These are phyloP conservation scores for Aspergillus mulundensis DNA, from an alignment of 495 filamentous ascomycete genomes.

Conservation along the genomic window DNA sequence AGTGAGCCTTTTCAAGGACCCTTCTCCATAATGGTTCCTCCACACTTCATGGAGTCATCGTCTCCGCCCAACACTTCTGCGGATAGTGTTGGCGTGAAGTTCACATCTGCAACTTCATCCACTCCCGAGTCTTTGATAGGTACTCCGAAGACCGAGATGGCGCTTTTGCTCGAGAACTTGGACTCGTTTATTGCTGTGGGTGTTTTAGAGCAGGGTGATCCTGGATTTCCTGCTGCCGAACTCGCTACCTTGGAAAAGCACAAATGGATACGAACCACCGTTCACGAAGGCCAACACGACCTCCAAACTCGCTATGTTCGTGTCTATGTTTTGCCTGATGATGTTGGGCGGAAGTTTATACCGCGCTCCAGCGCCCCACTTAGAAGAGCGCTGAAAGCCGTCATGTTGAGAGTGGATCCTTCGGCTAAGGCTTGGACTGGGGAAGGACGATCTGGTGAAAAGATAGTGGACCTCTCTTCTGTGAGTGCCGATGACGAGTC, in stretches of 20 bases:
- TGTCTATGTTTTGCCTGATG: slow-evolving; percentile 64
- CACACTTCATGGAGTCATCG: not conserved
- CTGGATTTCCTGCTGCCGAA: slow-evolving; percentile 20
- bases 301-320: slow-evolving; percentile 33
- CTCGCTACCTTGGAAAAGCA: slow-evolving; percentile 25
- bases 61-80: slow-evolving; percentile 2
- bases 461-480: slow-evolving; percentile 8
- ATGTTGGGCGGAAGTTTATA: slow-evolving; percentile 52
- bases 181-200: slow-evolving; percentile 21
- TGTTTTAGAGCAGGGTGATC: slow-evolving; percentile 13
- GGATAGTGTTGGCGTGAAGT: not conserved
- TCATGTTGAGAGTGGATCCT: slow-evolving; percentile 56
- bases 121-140: not conserved
- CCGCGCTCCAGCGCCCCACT: slow-evolving; percentile 37
- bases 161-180: slow-evolving; percentile 5
- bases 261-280: slow-evolving; percentile 31
- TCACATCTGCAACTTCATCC: not conserved
- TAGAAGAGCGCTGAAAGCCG: slow-evolving; percentile 39
- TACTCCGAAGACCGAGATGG: not conserved
- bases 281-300: slow-evolving; percentile 13
- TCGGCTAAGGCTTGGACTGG: slow-evolving; percentile 56
- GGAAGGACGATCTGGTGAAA: slow-evolving; percentile 2
- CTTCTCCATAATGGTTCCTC: not conserved
- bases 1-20: not conserved
- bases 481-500: slow-evolving; percentile 49